Evolutionary conservation across 257 asterid genomes (phyloP).

Genomic region (Gynochthodes officinalis): DNA sequence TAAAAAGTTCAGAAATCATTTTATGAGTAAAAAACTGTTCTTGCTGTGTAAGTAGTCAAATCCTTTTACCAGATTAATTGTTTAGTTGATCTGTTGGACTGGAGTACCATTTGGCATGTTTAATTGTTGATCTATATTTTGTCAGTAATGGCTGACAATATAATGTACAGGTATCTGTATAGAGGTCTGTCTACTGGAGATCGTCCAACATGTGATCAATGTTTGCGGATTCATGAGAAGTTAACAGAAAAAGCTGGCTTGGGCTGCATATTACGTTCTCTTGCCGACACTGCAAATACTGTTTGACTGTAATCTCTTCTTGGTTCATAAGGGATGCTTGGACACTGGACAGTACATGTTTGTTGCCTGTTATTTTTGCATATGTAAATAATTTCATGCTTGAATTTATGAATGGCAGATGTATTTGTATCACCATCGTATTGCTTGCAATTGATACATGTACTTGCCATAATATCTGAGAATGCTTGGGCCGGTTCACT

Average conservation of each 20-base stretch:
- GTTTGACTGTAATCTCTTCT: constrained; percentile 36
- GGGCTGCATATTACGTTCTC: constrained; percentile 86
- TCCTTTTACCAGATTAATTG: background rate
- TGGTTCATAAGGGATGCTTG: background rate
- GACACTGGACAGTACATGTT: background rate
- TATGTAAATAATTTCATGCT: background rate
- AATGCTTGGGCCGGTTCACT: background rate
- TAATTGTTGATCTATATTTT: background rate
- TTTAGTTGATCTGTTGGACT: background rate
- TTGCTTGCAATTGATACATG: no score
- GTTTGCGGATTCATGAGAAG: constrained; percentile 86
- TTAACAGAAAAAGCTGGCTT: constrained; percentile 91
- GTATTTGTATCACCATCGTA: no score
- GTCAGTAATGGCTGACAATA: background rate
- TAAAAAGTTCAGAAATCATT: background rate
- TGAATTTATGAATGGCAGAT: background rate
- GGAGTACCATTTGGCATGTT: background rate
- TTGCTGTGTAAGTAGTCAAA: background rate
- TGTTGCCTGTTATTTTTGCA: background rate
- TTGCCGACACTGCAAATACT: constrained; percentile 79
- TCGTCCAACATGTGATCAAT: constrained; percentile 97
- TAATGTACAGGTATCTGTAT: constrained; percentile 70
- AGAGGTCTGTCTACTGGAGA: constrained; percentile 97
- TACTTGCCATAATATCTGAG: background rate
- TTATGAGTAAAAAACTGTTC: background rate